A percentile compares a stretch with the other conserved stretches of the same genome.
phyloP scores from a whole-genome alignment of 2,329 filamentous ascomycete genomes.

The Hymenoscyphus occultus region DNA sequence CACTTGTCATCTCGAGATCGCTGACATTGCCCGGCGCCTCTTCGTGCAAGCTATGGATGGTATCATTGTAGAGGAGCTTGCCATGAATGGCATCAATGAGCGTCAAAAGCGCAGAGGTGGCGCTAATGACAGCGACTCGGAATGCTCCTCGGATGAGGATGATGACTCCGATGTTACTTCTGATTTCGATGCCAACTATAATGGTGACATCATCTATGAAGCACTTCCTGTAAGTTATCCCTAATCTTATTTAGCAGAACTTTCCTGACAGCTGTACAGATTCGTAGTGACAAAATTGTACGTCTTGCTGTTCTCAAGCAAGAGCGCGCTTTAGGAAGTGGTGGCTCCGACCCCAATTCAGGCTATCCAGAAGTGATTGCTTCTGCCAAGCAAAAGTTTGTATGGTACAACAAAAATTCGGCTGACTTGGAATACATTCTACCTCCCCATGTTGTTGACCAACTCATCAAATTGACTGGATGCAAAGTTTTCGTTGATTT shows the following conservation, averaged over 20 bases:
- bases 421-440: conserved; percentile 18
- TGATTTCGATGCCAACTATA: conserved; percentile 10
- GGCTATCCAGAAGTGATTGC: conserved; percentile 10
- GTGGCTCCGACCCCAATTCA: background rate
- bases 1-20: conserved; percentile 13
- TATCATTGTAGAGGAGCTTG: conserved; percentile 22
- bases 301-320: conserved; percentile 20
- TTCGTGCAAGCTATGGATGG: conserved; percentile 18
- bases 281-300: conserved; percentile 23
- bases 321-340: background rate
- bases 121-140: background rate
- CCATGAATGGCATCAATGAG: conserved; percentile 9
- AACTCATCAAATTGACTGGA: conserved; percentile 23
- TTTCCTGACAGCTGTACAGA: conserved; percentile 16
- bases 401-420: conserved; percentile 14
- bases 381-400: conserved; percentile 13
- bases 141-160: conserved; percentile 6
- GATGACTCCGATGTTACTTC: conserved; percentile 15
- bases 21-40: conserved; percentile 10
- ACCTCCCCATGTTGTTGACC: conserved; percentile 11
- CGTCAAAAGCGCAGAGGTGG: background rate
- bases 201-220: conserved; percentile 3
- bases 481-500: conserved; percentile 25
- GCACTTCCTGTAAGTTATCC: background rate
- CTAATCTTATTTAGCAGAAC: too few species aligned